Base-by-base conservation (phyloP, 2,329 filamentous ascomycete species). In the Exophiala spinifera region DNA sequence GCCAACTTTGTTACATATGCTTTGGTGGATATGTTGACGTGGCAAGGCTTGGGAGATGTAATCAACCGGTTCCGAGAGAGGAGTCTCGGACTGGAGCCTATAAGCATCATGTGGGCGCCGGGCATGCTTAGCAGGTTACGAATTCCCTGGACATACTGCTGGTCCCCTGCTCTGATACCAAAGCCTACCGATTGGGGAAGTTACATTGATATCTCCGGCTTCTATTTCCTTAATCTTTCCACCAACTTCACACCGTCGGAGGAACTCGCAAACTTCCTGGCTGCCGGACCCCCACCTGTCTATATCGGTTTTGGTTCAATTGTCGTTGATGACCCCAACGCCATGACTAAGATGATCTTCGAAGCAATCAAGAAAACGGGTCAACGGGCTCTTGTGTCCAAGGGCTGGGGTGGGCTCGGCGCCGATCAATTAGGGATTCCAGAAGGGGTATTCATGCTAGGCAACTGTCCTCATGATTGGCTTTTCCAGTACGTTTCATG, bases 111-210 rank as follows among this genome's bases (percentile, higher is more conserved):
- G 46, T 92, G 87, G 81, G 91, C 88, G 2, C 90, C 91, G 7
- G 88, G 87, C 3, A 81, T 95, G 67, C 75, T 95, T 13, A 84
- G 82, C 42, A 83, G 89, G 28, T 74, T 96, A 28, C 82, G 81
- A 44, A 80, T 96, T 14, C 90, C 91, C 0, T 89, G 89, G 63
- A 95, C 91, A 0, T 97, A 96, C 67, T 94, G 91, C 71, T 96
- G 91, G 91, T 91, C 88, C 0, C 87, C 88, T 0, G 81, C 87
- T 1, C 73, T 94, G 45, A 88, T 91, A n/a, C 82, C 86, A 0
- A 91, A 90, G 63, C 88, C 89, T 0, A 79, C 79, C 33, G 89
- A 94, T 67, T 94, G 89, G 89, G 81, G 79, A 0, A 70, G 76
- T 3, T 78, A 89, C 53, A 86, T 92, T 46, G 82, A 83, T 51